Conservation (phyloP, 495 filamentous ascomycete species). For the Choiromyces venosus region DNA sequence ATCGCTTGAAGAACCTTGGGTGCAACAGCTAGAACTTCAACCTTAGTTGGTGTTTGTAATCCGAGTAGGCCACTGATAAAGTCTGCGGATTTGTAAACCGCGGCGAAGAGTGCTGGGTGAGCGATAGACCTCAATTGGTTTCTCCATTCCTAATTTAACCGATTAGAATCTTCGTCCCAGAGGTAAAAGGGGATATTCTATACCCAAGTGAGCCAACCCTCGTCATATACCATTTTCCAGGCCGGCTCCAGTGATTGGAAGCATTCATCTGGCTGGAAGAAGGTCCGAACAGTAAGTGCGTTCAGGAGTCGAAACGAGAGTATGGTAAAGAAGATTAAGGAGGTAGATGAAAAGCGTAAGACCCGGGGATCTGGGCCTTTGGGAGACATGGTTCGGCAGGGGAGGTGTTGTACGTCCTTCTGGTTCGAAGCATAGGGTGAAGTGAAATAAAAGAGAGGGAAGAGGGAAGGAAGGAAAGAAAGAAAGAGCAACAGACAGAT, state of each 20-base stretch:
- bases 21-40: conserved; percentile 60
- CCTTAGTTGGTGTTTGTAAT: conserved; percentile 50
- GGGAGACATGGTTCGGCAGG: conserved; percentile 14
- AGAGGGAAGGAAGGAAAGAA: not conserved
- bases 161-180: not conserved
- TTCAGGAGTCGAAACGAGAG: conserved; percentile 76
- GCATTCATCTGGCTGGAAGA: conserved; percentile 99
- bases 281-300: conserved; percentile 77
- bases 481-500: not conserved
- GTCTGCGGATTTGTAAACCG: conserved; percentile 61
- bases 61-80: conserved; percentile 50
- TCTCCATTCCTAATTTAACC: conserved; percentile 72
- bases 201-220: conserved; percentile 97
- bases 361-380: conserved; percentile 9
- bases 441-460: not conserved
- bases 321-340: conserved; percentile 56
- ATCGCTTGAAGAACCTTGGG: conserved; percentile 73
- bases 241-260: conserved; percentile 95
- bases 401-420: not conserved
- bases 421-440: not conserved
- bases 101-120: conserved; percentile 78
- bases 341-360: conserved; percentile 31
- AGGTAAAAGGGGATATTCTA: conserved; percentile 25
- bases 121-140: conserved; percentile 86
- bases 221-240: conserved; percentile 85